phyloP scores from a whole-genome alignment of 495 filamentous ascomycete genomes.

The Recurvomyces mirabilis region DNA sequence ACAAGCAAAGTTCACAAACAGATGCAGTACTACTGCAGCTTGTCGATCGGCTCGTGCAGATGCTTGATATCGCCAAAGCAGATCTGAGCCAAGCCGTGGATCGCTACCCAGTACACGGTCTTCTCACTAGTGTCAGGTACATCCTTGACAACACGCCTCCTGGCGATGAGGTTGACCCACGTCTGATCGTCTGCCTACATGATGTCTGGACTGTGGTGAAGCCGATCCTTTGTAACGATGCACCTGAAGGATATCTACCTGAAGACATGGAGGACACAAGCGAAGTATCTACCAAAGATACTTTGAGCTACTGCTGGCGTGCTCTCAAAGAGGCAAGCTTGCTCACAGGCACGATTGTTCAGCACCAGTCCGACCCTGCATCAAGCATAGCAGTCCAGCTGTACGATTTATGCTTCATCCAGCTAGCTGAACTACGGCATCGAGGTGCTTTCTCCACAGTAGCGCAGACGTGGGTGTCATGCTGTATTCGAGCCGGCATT shows the following conservation, averaged over 20 bases:
- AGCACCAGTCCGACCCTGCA: conserved; percentile 6
- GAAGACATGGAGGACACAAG: conserved; percentile 59
- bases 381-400: conserved; percentile 27
- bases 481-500: conserved; percentile 47
- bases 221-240: conserved; percentile 73
- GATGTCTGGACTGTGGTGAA: conserved; percentile 65
- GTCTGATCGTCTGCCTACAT: conserved; percentile 45
- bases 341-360: conserved; percentile 47
- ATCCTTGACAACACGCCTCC: conserved; percentile 13
- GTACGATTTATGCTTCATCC: conserved; percentile 62
- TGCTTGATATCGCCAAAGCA: conserved; percentile 18
- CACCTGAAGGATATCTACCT: conserved; percentile 77
- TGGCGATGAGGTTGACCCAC: conserved; percentile 9
- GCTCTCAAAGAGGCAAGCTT: conserved; percentile 77
- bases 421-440: conserved; percentile 75
- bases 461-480: conserved; percentile 70
- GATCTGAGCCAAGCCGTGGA: conserved; percentile 24
- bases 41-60: conserved; percentile 13
- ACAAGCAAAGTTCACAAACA: background rate
- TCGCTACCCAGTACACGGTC: conserved; percentile 30
- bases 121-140: conserved; percentile 37
- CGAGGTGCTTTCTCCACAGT: conserved; percentile 91
- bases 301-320: conserved; percentile 86
- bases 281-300: conserved; percentile 63
- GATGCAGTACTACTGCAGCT: conserved; percentile 14